phyloP scores from a whole-genome alignment of 1,139 yeast genomes.

The Hanseniaspora uvarum region DNA sequence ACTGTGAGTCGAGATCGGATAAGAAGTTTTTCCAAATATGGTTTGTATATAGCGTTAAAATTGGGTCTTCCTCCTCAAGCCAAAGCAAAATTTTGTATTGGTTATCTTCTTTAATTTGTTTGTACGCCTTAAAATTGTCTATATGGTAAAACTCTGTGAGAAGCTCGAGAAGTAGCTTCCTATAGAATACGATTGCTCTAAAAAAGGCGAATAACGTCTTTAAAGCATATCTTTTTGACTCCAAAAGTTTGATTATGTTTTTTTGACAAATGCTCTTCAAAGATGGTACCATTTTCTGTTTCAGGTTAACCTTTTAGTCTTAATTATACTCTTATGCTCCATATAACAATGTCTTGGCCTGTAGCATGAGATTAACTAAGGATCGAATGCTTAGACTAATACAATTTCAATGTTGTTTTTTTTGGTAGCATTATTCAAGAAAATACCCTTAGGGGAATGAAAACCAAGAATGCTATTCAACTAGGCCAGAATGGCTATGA shows the following conservation, averaged over 20 bases:
- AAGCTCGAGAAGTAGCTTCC: background rate
- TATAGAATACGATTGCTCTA: background rate
- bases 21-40: constrained; percentile 11
- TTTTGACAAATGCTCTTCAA: background rate
- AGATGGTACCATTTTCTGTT: background rate
- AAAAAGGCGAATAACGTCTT: constrained; percentile 2
- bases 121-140: background rate
- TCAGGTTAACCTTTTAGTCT: too few relatives aligned
- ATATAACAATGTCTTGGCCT: too few relatives aligned
- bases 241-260: background rate
- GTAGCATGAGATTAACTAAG: too few relatives aligned
- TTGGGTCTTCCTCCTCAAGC: constrained; percentile 8
- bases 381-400: too few relatives aligned
- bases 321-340: too few relatives aligned
- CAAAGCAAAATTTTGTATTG: constrained; percentile 9
- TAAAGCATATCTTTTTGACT: constrained; percentile 11
- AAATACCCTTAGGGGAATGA: too few relatives aligned
- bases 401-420: too few relatives aligned
- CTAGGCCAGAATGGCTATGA: too few relatives aligned
- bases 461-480: too few relatives aligned
- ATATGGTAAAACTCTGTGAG: background rate
- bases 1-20: background rate
- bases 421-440: too few relatives aligned
- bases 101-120: constrained; percentile 5
- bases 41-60: background rate